These are phyloP conservation scores for Spirogloea muscicola DNA, from an alignment of 139 green algal genomes.

Conservation along the genomic window DNA sequence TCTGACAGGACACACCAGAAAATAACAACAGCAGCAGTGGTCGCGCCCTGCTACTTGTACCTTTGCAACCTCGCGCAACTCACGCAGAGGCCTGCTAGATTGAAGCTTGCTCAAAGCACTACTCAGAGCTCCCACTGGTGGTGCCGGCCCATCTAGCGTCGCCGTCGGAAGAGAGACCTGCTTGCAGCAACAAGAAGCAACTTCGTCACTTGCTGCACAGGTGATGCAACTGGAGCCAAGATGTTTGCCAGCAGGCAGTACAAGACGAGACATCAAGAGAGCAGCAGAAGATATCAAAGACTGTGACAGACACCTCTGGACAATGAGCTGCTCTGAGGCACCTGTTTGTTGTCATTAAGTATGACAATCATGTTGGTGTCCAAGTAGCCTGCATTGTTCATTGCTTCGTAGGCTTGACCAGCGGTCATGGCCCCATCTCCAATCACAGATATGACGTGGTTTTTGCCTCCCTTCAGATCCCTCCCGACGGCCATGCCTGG, in stretches of 20 bases:
- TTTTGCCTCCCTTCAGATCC: constrained; percentile 78
- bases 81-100: constrained; percentile 83
- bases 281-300: neutral
- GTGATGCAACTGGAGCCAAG: too few relatives aligned
- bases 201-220: neutral
- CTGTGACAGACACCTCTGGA: neutral
- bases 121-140: constrained; percentile 91
- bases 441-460: constrained; percentile 87
- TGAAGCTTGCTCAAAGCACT: constrained; percentile 80
- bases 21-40: too few relatives aligned
- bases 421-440: constrained; percentile 97
- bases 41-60: too few relatives aligned
- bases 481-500: constrained; percentile 88
- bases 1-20: neutral
- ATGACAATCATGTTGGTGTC: constrained; percentile 99
- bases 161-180: constrained; percentile 92
- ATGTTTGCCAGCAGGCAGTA: too few relatives aligned
- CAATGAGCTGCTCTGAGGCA: constrained; percentile 11
- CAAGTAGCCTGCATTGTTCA: constrained; percentile 99
- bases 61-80: constrained; percentile 96
- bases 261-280: neutral
- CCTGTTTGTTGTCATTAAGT: constrained; percentile 99
- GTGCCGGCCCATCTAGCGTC: constrained; percentile 72
- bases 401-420: constrained; percentile 98
- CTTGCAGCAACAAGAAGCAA: constrained; percentile 45